Base-by-base conservation (phyloP, 345 rosid species). In the Capsella bursapastoris region DNA sequence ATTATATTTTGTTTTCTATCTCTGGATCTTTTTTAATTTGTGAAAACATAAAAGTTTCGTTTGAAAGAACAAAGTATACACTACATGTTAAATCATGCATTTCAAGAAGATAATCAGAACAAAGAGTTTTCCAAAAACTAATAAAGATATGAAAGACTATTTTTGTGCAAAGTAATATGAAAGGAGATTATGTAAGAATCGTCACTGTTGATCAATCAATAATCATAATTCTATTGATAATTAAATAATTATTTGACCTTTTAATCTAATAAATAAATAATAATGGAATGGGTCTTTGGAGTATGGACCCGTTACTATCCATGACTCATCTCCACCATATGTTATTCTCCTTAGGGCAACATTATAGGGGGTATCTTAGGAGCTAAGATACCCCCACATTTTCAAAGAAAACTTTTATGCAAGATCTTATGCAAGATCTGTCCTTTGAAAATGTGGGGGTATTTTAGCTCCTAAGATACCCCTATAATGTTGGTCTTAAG, bases 291-390 rank as follows among this genome's bases (percentile, higher is more conserved):
- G 35, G 56, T 63, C 45, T 72, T 41, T 43, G 55, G 27, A 52
- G 56, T 57, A 32, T 37, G 56, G 53, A 56, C 18, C 43, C 56
- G 51, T 16, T 43, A 35, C 10, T 66, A 31, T 49, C 78, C 44
- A 66, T 66, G 60, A 58, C 53, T 67, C 60, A 66, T 66, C 53
- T 47, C 72, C 72, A 48, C 43, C 52, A 61, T 57, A 70, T 57
- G 32, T 57, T 55, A 25, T n/a, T 45, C 34, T 48, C 40, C 50
- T 22, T 22, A 18, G 18, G 18, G 18, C 18, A 18, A 18, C 18
- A 18, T 18, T 18, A 18, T 18, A 18, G 18, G 18, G 18, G 18
- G 18, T 18, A 18, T 18, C 18, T 18, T 18, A 18, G 18, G 1
- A 18, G 18, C 18, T 18, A 18, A 18, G 18, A 18, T 18, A 18